Percentiles rank a stretch among this genome's conserved stretches.
Evolutionary conservation across 805 yeast genomes (phyloP).

Genomic region (Kodamaea jinghongensis): DNA sequence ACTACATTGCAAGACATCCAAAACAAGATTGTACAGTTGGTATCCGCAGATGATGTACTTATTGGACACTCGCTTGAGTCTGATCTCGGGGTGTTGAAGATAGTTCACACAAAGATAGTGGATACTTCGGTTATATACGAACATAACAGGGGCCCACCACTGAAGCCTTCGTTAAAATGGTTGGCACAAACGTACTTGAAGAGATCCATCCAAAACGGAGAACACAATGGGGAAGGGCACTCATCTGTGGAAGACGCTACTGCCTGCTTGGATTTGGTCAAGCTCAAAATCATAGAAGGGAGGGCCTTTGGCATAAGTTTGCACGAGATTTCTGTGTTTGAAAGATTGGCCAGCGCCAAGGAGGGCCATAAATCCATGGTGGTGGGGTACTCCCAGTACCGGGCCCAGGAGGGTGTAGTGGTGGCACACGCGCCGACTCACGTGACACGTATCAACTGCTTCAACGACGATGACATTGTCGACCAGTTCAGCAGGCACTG

Average conservation of each 20-base stretch:
- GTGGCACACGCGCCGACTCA: conserved; percentile 14
- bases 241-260: conserved; percentile 83
- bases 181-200: conserved; percentile 57
- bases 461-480: conserved; percentile 60
- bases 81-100: conserved; percentile 67
- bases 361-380: conserved; percentile 15
- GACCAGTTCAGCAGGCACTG: conserved; percentile 37
- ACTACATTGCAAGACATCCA: conserved; percentile 71
- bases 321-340: conserved; percentile 21
- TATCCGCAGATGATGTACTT: conserved; percentile 59
- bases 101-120: conserved; percentile 70
- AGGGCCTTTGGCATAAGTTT: conserved; percentile 51
- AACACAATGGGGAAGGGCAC: conserved; percentile 57
- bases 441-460: conserved; percentile 38
- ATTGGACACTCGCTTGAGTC: conserved; percentile 90
- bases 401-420: conserved; percentile 16
- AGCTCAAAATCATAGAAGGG: conserved; percentile 69
- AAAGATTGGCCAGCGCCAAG: conserved; percentile 8
- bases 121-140: conserved; percentile 80
- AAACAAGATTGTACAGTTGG: conserved; percentile 42
- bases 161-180: conserved; percentile 72
- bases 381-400: conserved; percentile 24
- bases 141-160: conserved; percentile 81
- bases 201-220: conserved; percentile 65
- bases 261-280: conserved; percentile 75